A percentile compares a stretch with the other conserved stretches of the same genome.
Conservation (phyloP, 176 grass and related monocot genomes). For the Carex pumila region DNA sequence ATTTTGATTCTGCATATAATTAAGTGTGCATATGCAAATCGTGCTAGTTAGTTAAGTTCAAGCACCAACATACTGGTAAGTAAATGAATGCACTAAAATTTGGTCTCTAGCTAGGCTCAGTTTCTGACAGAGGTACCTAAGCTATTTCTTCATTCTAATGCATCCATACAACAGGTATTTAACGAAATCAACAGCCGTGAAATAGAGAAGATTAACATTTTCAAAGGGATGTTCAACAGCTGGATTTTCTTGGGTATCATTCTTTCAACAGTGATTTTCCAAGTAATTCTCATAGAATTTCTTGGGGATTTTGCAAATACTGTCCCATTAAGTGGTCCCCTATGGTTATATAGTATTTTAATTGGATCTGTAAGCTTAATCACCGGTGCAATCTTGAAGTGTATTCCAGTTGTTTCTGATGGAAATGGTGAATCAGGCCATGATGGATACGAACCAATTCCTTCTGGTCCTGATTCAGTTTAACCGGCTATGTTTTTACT, state of each 20-base stretch:
- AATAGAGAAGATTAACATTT: slow-evolving; percentile 92
- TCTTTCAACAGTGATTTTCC: slow-evolving; percentile 50
- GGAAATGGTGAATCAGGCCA: not conserved
- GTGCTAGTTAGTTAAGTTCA: not conserved
- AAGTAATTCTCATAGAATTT: slow-evolving; percentile 70
- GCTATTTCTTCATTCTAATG: not conserved
- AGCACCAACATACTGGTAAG: not conserved
- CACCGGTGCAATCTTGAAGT: slow-evolving; percentile 58
- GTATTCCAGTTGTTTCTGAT: slow-evolving; percentile 38
- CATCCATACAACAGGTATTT: slow-evolving; percentile 42
- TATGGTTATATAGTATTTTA: slow-evolving; percentile 61
- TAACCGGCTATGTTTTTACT: slow-evolving; percentile 21
- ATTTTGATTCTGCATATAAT: not conserved
- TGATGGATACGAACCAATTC: slow-evolving; percentile 57
- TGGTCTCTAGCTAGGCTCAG: not conserved
- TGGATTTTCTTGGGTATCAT: slow-evolving; percentile 69
- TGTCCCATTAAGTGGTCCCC: slow-evolving; percentile 37
- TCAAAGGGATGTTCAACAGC: slow-evolving; percentile 61
- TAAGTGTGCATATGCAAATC: not conserved
- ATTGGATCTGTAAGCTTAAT: slow-evolving; percentile 57
- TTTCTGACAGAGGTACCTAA: not conserved
- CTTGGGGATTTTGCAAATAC: slow-evolving; percentile 74
- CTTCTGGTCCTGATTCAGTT: slow-evolving; percentile 50
- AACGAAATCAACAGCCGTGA: slow-evolving; percentile 93
- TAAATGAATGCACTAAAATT: not conserved